Evolutionary conservation across 2,329 filamentous ascomycete genomes (phyloP).

Genomic region (Magnaporthiopsis incrustans): DNA sequence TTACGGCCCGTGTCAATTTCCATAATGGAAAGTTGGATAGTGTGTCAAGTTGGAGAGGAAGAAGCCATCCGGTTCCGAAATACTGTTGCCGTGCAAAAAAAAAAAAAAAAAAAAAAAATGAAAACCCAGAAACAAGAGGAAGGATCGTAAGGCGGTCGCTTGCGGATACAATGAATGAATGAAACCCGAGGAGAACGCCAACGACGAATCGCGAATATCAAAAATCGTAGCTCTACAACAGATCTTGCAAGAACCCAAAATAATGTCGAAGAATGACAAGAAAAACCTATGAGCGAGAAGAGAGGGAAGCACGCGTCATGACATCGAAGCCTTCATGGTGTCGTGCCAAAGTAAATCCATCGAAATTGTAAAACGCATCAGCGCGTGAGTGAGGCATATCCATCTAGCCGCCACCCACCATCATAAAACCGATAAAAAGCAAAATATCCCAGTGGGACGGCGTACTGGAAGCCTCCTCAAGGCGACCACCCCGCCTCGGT

Average conservation of each 20-base stretch:
- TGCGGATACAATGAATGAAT: background rate
- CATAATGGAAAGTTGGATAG: no score
- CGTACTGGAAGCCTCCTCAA: background rate
- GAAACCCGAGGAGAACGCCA: background rate
- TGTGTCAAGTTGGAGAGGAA: no score
- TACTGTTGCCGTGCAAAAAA: no score
- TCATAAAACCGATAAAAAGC: background rate
- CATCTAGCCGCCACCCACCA: background rate
- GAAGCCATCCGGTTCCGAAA: no score
- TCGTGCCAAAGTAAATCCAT: background rate
- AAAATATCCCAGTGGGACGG: background rate
- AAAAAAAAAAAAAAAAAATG: no score
- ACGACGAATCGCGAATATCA: background rate
- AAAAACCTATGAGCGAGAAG: background rate
- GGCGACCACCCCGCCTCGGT: conserved; percentile 9
- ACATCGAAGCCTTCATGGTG: background rate
- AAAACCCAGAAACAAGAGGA: no score
- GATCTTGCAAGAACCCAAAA: background rate
- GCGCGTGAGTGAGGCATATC: background rate
- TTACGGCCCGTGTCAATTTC: no score
- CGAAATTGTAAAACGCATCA: background rate
- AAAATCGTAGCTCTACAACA: background rate
- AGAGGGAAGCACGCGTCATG: background rate
- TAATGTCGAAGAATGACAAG: background rate
- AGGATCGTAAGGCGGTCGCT: no score